Evolutionary conservation across 2,329 filamentous ascomycete species (phyloP).

Genomic region (Pyrenophora graminea): DNA sequence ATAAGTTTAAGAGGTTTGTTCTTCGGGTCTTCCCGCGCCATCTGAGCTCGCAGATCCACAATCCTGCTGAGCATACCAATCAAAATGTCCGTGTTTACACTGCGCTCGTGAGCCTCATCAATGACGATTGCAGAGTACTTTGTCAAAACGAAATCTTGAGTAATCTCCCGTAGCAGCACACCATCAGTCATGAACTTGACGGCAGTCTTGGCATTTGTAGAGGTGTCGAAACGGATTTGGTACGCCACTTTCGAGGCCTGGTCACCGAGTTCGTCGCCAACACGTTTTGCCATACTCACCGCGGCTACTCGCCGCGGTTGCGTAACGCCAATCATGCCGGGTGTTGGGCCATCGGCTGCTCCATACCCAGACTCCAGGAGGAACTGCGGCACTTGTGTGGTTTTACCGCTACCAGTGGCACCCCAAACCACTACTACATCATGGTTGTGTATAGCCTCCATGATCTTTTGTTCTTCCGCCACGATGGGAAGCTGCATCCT

Average conservation of each 20-base stretch:
- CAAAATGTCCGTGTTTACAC: conserved; percentile 96
- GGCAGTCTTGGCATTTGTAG: conserved; percentile 75
- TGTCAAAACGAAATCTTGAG: conserved; percentile 81
- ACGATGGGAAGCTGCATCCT: conserved; percentile 85
- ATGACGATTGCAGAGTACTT: conserved; percentile 95
- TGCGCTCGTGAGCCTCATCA: conserved; percentile 96
- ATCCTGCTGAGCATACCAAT: conserved; percentile 96
- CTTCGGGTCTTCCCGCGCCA: conserved; percentile 71
- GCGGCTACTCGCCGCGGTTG: conserved; percentile 94
- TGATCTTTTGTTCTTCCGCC: conserved; percentile 93
- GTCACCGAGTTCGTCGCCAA: conserved; percentile 80
- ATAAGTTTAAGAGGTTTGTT: conserved; percentile 82
- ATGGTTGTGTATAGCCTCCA: conserved; percentile 96
- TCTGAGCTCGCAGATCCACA: conserved; percentile 77
- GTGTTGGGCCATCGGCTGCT: conserved; percentile 73
- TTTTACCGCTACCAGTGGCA: conserved; percentile 95
- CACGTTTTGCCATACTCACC: conserved; percentile 94
- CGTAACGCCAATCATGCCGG: conserved; percentile 92
- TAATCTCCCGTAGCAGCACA: conserved; percentile 87
- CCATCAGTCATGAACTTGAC: conserved; percentile 99
- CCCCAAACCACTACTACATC: conserved; percentile 90
- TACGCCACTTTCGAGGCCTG: conserved; percentile 81
- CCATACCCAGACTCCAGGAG: conserved; percentile 93
- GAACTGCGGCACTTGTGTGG: conserved; percentile 95
- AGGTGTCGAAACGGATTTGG: conserved; percentile 91